phyloP scores from a whole-genome alignment of 2,329 filamentous ascomycete genomes.

The Akanthomyces muscarius region DNA sequence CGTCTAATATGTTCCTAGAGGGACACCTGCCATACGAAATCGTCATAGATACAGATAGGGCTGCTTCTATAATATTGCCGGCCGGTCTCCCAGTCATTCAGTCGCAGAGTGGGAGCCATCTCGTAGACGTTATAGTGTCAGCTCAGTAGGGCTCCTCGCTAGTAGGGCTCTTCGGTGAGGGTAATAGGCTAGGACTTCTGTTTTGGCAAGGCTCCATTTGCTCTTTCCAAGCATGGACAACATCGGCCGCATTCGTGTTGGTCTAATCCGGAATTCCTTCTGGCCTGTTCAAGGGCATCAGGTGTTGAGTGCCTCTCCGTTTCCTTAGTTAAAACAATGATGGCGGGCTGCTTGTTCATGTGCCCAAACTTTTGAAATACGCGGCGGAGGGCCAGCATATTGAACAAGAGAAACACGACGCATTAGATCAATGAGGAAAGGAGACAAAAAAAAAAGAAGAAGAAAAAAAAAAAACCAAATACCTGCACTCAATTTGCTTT shows the following conservation, averaged over 20 bases:
- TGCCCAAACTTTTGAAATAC: too few relatives aligned
- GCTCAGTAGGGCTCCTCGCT: slow-evolving; percentile 19
- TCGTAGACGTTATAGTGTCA: slow-evolving; percentile 26
- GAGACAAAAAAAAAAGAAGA: not conserved
- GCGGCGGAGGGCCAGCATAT: too few relatives aligned
- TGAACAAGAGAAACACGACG: too few relatives aligned
- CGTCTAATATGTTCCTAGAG: slow-evolving; percentile 18
- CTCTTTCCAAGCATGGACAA: too few relatives aligned
- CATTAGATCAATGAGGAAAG: not conserved
- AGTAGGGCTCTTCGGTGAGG: slow-evolving; percentile 20
- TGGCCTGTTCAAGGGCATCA: too few relatives aligned
- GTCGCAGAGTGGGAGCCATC: slow-evolving; percentile 20
- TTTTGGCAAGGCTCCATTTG: too few relatives aligned
- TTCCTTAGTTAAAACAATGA: too few relatives aligned
- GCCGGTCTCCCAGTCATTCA: slow-evolving; percentile 19
- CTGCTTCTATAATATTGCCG: slow-evolving; percentile 20
- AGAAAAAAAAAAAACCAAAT: not conserved
- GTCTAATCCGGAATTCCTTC: too few relatives aligned
- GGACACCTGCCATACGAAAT: slow-evolving; percentile 24
- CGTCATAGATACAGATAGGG: slow-evolving; percentile 18
- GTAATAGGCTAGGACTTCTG: not conserved
- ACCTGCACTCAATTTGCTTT: not conserved
- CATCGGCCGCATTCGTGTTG: too few relatives aligned
- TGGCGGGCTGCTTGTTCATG: too few relatives aligned
- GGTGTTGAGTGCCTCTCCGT: too few relatives aligned